These are phyloP conservation scores for Diaporthe citriasiana DNA, from an alignment of 2,329 filamentous ascomycete species.

Conservation along the genomic window DNA sequence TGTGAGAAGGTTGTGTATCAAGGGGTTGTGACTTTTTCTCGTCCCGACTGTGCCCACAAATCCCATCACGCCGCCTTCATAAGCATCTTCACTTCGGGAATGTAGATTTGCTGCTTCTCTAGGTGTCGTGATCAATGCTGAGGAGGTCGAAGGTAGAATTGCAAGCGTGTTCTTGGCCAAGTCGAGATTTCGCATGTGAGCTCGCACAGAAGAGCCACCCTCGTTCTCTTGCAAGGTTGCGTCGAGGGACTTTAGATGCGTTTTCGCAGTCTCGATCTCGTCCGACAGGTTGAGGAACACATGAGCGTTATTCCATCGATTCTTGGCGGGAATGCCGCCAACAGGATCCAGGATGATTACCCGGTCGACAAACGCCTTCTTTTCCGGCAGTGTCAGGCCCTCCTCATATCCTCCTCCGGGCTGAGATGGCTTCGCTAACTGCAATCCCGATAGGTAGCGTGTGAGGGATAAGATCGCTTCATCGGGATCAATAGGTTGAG, in stretches of 20 bases:
- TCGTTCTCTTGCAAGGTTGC: constrained; percentile 43
- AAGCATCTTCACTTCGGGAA: constrained; percentile 41
- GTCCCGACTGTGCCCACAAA: constrained; percentile 67
- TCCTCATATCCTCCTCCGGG: constrained; percentile 52
- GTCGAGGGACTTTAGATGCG: constrained; percentile 64
- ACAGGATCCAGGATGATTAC: constrained; percentile 90
- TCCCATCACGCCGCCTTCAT: constrained; percentile 61
- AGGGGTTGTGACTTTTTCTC: constrained; percentile 77
- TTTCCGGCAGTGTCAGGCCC: constrained; percentile 51
- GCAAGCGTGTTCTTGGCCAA: constrained; percentile 79
- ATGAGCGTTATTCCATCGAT: constrained; percentile 74
- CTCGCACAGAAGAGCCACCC: constrained; percentile 46
- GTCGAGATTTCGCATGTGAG: constrained; percentile 79
- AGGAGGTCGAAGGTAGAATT: constrained; percentile 85
- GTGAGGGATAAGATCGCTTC: constrained; percentile 84
- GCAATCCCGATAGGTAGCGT: constrained; percentile 79
- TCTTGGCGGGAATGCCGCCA: constrained; percentile 83
- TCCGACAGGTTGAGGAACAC: constrained; percentile 95
- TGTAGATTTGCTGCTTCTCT: constrained; percentile 78
- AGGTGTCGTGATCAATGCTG: constrained; percentile 90
- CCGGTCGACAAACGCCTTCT: constrained; percentile 79
- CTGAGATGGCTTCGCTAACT: constrained; percentile 56
- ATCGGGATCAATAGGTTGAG: constrained; percentile 61
- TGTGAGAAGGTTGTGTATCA: constrained; percentile 96
- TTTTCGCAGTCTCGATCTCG: constrained; percentile 80